These are phyloP conservation scores for Adansonia grandidieri DNA, from an alignment of 441 rosid genomes.

Conservation along the genomic window DNA sequence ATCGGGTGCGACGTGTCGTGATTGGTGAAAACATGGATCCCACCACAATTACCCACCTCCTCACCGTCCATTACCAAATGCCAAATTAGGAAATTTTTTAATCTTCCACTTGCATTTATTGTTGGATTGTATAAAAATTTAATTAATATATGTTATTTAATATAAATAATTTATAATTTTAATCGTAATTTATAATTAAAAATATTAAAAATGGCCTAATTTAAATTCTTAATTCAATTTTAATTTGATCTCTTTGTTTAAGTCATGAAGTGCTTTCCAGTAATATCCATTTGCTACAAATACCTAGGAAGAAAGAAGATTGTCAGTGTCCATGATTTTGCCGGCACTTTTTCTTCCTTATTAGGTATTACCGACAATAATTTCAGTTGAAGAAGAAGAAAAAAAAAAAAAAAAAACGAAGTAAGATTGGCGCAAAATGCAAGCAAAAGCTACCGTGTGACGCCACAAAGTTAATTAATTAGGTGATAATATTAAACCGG, in stretches of 20 bases:
- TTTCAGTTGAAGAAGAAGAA: neutral
- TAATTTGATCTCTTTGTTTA: no score
- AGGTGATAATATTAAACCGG: neutral
- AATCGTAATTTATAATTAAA: no score
- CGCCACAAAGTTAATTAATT: neutral
- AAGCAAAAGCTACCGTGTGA: neutral
- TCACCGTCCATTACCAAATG: neutral
- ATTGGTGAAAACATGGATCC: conserved; percentile 25
- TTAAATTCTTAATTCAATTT: no score
- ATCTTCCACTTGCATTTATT: neutral
- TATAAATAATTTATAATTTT: no score
- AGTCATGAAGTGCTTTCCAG: no score
- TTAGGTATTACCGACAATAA: neutral
- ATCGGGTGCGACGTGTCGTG: conserved; percentile 28
- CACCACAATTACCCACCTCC: neutral
- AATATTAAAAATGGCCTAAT: no score
- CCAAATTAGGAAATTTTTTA: neutral
- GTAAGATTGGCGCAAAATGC: neutral
- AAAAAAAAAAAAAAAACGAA: neutral
- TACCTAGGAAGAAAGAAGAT: neutral
- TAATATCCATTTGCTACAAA: neutral
- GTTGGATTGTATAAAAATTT: no score
- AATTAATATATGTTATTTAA: no score
- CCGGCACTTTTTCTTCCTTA: neutral
- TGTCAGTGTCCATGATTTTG: neutral